Evolutionary conservation across 2,329 filamentous ascomycete species (phyloP).

Genomic region (Fusarium robinianum): DNA sequence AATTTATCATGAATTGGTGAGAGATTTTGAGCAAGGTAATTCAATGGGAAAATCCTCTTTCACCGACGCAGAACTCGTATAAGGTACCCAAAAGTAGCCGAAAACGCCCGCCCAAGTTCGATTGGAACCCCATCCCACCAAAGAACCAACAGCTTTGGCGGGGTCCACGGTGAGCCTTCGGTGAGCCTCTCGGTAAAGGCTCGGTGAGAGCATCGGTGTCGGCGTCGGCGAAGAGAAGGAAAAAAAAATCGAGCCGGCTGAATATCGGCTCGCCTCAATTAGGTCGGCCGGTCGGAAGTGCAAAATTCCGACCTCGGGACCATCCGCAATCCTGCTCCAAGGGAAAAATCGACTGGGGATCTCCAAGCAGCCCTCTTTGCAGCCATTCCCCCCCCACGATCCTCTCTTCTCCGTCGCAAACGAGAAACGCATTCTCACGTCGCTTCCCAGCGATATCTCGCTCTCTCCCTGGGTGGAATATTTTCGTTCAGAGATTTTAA

Average conservation of each 20-base stretch:
- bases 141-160: too few species aligned
- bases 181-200: conserved; percentile 15
- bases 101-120: too few species aligned
- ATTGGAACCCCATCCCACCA: too few species aligned
- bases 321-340: conserved; percentile 26
- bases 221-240: conserved; percentile 1
- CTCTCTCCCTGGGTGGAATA: conserved; percentile 7
- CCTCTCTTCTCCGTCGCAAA: conserved; percentile 31
- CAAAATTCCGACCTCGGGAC: conserved; percentile 41
- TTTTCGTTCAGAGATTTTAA: conserved; percentile 1
- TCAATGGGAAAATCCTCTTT: too few species aligned
- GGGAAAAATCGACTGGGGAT: conserved; percentile 38
- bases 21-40: too few species aligned
- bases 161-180: too few species aligned
- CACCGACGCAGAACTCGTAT: too few species aligned
- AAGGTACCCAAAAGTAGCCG: too few species aligned
- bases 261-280: conserved; percentile 30
- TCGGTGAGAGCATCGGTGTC: conserved; percentile 10
- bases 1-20: too few species aligned
- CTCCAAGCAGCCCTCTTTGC: conserved; percentile 19
- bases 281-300: conserved; percentile 34
- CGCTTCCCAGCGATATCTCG: conserved; percentile 24
- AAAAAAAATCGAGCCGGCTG: conserved; percentile 23
- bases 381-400: conserved; percentile 30
- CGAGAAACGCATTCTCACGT: conserved; percentile 31